phyloP scores from a whole-genome alignment of 805 yeast species.

The Kodamaea fukazawae region DNA sequence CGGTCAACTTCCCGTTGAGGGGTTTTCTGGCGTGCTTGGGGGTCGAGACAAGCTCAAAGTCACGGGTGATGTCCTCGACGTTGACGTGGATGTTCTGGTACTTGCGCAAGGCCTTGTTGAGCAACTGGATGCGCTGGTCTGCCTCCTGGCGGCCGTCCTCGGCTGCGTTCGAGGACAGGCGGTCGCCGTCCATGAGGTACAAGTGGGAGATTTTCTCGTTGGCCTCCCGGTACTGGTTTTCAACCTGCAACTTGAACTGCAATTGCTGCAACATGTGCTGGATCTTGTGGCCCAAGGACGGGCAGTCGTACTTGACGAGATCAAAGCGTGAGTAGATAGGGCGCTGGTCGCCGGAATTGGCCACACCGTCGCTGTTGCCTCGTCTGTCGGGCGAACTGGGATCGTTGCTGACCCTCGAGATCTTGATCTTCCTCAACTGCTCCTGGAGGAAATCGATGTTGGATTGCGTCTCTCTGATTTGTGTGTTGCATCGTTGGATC shows the following conservation, averaged over 20 bases:
- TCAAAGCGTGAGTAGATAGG: conserved; percentile 65
- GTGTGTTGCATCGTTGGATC: conserved; percentile 85
- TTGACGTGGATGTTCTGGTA: conserved; percentile 86
- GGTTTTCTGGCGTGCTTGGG: conserved; percentile 80
- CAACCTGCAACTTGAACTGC: conserved; percentile 91
- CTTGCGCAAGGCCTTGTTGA: conserved; percentile 79
- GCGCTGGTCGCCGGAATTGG: conserved; percentile 7
- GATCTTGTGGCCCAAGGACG: conserved; percentile 89
- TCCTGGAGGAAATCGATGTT: conserved; percentile 87
- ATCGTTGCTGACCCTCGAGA: conserved; percentile 24
- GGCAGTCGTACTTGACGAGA: conserved; percentile 87
- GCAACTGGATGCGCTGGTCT: conserved; percentile 77
- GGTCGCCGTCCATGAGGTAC: conserved; percentile 89
- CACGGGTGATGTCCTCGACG: conserved; percentile 60
- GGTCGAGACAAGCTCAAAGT: conserved; percentile 62
- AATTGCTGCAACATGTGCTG: conserved; percentile 94
- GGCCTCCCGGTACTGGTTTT: conserved; percentile 88
- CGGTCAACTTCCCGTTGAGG: conserved; percentile 71
- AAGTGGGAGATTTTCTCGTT: conserved; percentile 84
- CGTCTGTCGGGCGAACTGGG: conserved; percentile 12
- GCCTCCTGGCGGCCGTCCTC: conserved; percentile 84
- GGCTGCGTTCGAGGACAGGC: conserved; percentile 80
- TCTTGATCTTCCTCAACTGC: conserved; percentile 59
- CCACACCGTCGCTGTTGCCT: conserved; percentile 5
- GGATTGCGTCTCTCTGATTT: conserved; percentile 85